Conservation (phyloP, 345 rosid species). For the Salix arbutifolia region DNA sequence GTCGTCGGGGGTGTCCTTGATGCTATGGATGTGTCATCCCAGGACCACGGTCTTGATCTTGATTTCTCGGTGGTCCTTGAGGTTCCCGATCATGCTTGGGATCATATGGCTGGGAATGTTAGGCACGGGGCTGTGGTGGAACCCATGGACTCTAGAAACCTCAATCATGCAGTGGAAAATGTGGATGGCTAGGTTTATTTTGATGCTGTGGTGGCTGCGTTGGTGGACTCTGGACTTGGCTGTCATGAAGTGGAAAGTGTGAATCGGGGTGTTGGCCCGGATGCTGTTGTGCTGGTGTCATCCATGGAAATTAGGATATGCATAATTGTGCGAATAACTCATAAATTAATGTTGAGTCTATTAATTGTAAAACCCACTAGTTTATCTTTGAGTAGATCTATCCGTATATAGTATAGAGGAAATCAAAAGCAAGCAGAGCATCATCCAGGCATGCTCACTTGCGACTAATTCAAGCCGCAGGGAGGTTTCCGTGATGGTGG, state of each 20-base stretch:
- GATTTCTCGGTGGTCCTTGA: not conserved
- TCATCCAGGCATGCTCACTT: too few species aligned
- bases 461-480: too few species aligned
- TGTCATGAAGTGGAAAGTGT: not conserved
- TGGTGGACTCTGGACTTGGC: constrained; percentile 6
- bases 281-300: constrained; percentile 1
- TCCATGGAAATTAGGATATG: too few species aligned
- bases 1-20: constrained; percentile 9
- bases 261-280: not conserved
- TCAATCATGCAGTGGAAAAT: not conserved
- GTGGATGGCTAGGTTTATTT: not conserved
- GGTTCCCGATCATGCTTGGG: not conserved
- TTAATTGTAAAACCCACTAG: too few species aligned
- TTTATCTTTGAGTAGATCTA: too few species aligned
- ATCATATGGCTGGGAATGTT: not conserved
- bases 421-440: too few species aligned
- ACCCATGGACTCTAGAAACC: not conserved
- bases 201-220: too few species aligned
- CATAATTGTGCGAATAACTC: too few species aligned
- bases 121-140: not conserved
- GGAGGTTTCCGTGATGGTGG: too few species aligned
- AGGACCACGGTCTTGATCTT: not conserved
- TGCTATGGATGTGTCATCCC: not conserved
- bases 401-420: too few species aligned
- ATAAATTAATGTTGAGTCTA: too few species aligned